A percentile compares a stretch with the other conserved stretches of the same genome.
Conservation (phyloP, 768 basidiomycete species). For the Agaricus blazei region DNA sequence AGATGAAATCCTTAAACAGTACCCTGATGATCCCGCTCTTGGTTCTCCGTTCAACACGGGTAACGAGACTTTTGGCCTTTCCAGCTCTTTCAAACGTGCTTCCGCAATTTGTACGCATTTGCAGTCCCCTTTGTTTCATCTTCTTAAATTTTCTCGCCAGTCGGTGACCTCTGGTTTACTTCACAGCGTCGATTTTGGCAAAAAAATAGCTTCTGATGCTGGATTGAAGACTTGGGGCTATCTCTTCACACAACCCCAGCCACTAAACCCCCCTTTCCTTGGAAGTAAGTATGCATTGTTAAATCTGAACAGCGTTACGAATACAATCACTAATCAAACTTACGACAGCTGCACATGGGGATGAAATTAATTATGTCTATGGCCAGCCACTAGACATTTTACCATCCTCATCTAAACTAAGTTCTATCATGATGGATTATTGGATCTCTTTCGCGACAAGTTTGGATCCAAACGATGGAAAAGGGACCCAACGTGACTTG, state of each 20-base stretch:
- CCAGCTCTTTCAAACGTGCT: conserved; percentile 25
- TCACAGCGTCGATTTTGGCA: conserved; percentile 34
- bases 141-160: conserved; percentile 10
- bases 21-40: conserved; percentile 34
- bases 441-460: conserved; percentile 37
- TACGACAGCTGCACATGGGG: conserved; percentile 7
- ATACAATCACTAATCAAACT: neutral
- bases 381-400: conserved; percentile 22
- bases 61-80: conserved; percentile 36
- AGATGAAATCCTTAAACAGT: conserved; percentile 28
- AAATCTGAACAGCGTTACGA: neutral
- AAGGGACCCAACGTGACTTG: conserved; percentile 17
- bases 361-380: conserved; percentile 30
- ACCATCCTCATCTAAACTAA: conserved; percentile 17
- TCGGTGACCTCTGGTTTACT: conserved; percentile 34
- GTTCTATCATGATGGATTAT: conserved; percentile 32
- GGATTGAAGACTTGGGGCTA: conserved; percentile 38
- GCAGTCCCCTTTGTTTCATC: neutral
- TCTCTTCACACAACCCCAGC: conserved; percentile 36
- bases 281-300: conserved; percentile 22
- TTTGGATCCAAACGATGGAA: conserved; percentile 18
- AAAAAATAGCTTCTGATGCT: conserved; percentile 29
- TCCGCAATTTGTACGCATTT: conserved; percentile 23
- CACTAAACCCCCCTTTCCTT: conserved; percentile 14
- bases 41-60: conserved; percentile 46